A percentile compares a stretch with the other conserved stretches of the same genome.
phyloP scores from a whole-genome alignment of 169 alveolate species.

The Plasmodium billcollinsi region DNA sequence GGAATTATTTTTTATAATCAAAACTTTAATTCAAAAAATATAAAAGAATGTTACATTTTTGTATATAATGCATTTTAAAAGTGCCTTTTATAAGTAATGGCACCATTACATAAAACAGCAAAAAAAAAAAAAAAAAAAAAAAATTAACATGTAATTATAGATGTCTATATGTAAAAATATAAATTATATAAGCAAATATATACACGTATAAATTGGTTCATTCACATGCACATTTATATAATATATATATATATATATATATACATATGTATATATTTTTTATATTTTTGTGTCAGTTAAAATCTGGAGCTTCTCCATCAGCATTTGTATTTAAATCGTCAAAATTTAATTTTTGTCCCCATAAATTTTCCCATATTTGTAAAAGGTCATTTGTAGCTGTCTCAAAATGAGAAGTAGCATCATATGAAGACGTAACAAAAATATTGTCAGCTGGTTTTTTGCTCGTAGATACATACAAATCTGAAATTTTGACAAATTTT shows the following conservation, averaged over 20 bases:
- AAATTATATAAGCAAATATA: no score
- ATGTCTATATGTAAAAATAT: no score
- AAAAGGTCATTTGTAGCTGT: slow-evolving; percentile 96
- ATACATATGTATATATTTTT: no score
- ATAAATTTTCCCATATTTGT: slow-evolving; percentile 84
- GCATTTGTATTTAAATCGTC: slow-evolving; percentile 55
- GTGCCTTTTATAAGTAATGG: no score
- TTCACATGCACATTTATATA: no score
- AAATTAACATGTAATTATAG: background rate
- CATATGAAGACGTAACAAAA: slow-evolving; percentile 95
- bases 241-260: no score
- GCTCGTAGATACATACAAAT: slow-evolving; percentile 92
- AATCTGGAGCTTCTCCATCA: slow-evolving; percentile 18
- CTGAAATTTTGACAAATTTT: slow-evolving; percentile 92
- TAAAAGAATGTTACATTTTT: no score
- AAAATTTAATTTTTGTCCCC: slow-evolving; percentile 71
- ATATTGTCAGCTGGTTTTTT: slow-evolving; percentile 91
- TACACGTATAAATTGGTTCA: no score
- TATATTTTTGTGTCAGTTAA: no score
- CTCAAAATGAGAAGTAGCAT: slow-evolving; percentile 98
- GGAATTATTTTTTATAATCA: no score
- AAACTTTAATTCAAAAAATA: no score
- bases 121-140: background rate
- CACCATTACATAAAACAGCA: background rate
- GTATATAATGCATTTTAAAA: no score